Percentiles rank a stretch among this genome's conserved stretches.
phyloP scores from a whole-genome alignment of 2,329 filamentous ascomycete genomes.

The Cercospora sp. region DNA sequence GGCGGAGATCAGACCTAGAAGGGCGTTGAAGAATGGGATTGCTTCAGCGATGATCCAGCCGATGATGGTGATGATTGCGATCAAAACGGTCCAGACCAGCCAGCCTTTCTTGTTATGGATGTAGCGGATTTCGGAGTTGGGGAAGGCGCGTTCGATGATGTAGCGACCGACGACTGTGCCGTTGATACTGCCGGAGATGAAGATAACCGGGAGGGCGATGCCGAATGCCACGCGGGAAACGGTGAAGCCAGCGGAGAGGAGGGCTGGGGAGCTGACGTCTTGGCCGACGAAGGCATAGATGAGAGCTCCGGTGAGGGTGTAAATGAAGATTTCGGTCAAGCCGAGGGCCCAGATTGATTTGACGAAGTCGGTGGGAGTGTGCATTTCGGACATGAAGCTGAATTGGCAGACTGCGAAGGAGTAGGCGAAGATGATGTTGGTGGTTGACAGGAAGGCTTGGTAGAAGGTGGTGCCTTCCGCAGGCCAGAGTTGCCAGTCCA shows the following conservation, averaged over 20 bases:
- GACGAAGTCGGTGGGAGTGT: slow-evolving; percentile 62
- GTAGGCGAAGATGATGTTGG: slow-evolving; percentile 71
- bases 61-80: slow-evolving; percentile 59
- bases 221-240: slow-evolving; percentile 69
- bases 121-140: slow-evolving; percentile 54
- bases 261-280: slow-evolving; percentile 63
- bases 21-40: slow-evolving; percentile 69
- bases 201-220: slow-evolving; percentile 69
- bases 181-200: slow-evolving; percentile 73
- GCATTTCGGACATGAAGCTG: slow-evolving; percentile 66
- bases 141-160: slow-evolving; percentile 65
- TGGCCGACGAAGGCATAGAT: slow-evolving; percentile 68
- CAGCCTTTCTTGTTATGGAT: slow-evolving; percentile 48
- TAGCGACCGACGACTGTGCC: slow-evolving; percentile 55
- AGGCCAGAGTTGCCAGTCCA: slow-evolving; percentile 42
- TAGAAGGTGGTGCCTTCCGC: slow-evolving; percentile 46
- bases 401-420: slow-evolving; percentile 62
- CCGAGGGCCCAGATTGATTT: slow-evolving; percentile 62
- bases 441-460: slow-evolving; percentile 63
- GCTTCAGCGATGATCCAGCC: slow-evolving; percentile 71
- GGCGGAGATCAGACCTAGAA: slow-evolving; percentile 65
- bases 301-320: slow-evolving; percentile 65
- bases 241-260: slow-evolving; percentile 60
- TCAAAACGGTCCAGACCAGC: slow-evolving; percentile 62
- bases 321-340: slow-evolving; percentile 63